A percentile compares a stretch with the other conserved stretches of the same genome.
Conservation (phyloP, 345 rosid genomes). For the Salix brachista region DNA sequence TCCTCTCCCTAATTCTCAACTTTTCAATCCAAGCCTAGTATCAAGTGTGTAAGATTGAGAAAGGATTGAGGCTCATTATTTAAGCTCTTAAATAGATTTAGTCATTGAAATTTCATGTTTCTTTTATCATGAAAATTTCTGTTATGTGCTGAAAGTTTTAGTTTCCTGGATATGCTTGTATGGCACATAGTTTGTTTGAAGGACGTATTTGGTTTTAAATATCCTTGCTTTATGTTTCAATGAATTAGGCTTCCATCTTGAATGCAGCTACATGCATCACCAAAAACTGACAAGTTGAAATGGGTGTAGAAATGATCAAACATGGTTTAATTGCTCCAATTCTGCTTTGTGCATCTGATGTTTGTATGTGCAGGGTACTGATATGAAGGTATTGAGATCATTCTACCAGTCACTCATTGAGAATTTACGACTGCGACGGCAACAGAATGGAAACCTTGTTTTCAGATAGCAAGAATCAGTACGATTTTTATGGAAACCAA, state of each 20-base stretch:
- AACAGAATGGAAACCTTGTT: constrained; percentile 70
- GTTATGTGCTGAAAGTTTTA: background rate
- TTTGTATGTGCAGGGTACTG: constrained; percentile 54
- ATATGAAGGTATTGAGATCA: constrained; percentile 59
- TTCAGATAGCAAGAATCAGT: constrained; percentile 62
- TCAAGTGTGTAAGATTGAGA: background rate
- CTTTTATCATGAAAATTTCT: background rate
- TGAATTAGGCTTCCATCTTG: background rate
- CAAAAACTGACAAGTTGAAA: background rate
- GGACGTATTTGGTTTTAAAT: background rate
- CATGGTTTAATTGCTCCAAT: background rate
- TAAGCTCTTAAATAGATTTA: background rate
- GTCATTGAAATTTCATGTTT: background rate
- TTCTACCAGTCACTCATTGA: constrained; percentile 70
- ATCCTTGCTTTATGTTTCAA: background rate
- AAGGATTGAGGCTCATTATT: background rate
- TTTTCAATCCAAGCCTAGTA: background rate
- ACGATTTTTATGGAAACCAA: background rate
- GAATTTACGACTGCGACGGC: constrained; percentile 64
- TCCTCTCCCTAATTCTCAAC: background rate
- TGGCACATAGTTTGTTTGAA: background rate
- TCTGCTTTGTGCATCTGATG: background rate
- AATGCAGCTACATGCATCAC: background rate
- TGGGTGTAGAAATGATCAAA: background rate
- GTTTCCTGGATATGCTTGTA: background rate